Evolutionary conservation across 176 grass and related monocot genomes (phyloP), one percentile per base, ranked within the genome.

Genomic region (Carex scoparia): DNA sequence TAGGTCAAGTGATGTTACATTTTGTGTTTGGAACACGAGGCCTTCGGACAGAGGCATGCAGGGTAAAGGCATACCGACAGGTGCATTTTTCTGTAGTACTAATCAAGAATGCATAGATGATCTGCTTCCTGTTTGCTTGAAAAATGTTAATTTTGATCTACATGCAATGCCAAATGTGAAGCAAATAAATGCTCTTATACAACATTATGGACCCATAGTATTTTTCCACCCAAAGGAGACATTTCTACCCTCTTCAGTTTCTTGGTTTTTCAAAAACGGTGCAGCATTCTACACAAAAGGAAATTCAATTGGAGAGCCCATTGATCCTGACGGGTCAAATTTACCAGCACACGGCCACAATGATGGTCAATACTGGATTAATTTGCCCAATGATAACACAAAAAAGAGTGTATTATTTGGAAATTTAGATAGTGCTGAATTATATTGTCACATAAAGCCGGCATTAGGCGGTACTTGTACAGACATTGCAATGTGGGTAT

Each of bases 241-340:
- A 19, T 98, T 90, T 89, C 90, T 98, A 82, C 93, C 95, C 65
- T 98, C 95, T n/a, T 98, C 95, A 37, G 89, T 98, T 66, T 68
- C 93, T n/a, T 98, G 95, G 95, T 98, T 87, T 82, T 98, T 98
- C 51, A 75, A 98, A 81, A 94, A 89, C 85, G 95, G 95, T 0
- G 95, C 92, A 58, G 4, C 54, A 77, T 49, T 95, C 68, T 90
- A 86, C 85, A 87, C 6, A 89, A 90, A 74, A 62, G 91, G 76
- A 53, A 83, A 83, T 13, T 15, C 80, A 83, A 51, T 15, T 8
- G 73, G 81, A 62, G 85, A 90, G 65, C 53, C 7, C n/a, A 85
- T 91, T 61, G 11, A 78, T 79, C 10, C 48, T 60, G 78, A 87
- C 15, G 89, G 89, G 23, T 79, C 82, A 40, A 91, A 91, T 67